These are phyloP conservation scores for Neurospora pannonica DNA, from an alignment of 495 filamentous ascomycete species.

Conservation along the genomic window DNA sequence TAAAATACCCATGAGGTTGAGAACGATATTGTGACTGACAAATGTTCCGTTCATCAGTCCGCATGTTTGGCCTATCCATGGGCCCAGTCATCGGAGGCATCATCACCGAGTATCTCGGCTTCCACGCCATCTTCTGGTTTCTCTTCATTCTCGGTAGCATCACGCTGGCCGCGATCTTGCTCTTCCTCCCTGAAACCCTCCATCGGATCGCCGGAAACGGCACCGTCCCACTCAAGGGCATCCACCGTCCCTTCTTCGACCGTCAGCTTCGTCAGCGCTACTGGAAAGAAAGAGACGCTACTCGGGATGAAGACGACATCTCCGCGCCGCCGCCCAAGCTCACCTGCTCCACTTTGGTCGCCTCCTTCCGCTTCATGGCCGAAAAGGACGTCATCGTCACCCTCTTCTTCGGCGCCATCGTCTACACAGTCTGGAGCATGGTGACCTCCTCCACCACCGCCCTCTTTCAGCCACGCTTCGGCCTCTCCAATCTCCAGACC, in stretches of 20 bases:
- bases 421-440: conserved; percentile 23
- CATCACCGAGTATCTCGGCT: conserved; percentile 52
- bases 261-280: conserved; percentile 31
- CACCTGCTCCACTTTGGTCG: conserved; percentile 31
- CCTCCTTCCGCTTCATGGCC: conserved; percentile 48
- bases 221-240: conserved; percentile 26
- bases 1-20: not conserved
- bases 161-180: conserved; percentile 32
- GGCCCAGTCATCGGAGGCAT: conserved; percentile 56
- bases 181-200: conserved; percentile 50
- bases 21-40: not conserved
- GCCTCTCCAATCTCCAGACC: conserved; percentile 44
- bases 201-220: conserved; percentile 59
- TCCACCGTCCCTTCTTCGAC: conserved; percentile 25
- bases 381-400: conserved; percentile 53
- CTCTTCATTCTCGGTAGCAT: conserved; percentile 41
- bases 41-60: conserved; percentile 16
- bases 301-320: not conserved
- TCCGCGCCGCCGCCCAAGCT: conserved; percentile 36
- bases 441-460: conserved; percentile 22
- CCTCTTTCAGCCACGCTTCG: conserved; percentile 33
- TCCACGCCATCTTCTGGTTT: conserved; percentile 63
- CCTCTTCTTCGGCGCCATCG: conserved; percentile 39
- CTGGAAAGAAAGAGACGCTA: conserved; percentile 3
- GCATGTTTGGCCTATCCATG: conserved; percentile 39